Evolutionary conservation across 495 filamentous ascomycete genomes (phyloP), one percentile per base, ranked within the genome.

Genomic region (Letharia columbiana): DNA sequence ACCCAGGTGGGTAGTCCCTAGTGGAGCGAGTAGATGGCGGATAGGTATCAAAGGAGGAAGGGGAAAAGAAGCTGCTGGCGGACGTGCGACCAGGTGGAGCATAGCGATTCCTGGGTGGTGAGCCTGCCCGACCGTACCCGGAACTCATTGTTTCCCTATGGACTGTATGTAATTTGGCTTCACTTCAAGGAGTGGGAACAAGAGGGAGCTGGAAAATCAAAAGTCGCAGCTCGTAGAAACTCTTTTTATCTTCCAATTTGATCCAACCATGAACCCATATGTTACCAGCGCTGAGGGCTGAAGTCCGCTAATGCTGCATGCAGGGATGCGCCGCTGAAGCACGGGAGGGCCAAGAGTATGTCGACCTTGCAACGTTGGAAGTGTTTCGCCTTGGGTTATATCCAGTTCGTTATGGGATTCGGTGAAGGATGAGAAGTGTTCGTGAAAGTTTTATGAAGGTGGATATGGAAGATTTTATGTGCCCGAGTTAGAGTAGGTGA

Each of bases 31-130:
- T 62, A 33, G 69, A 50, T 31, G 62, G 56, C 31, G 60, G 45
- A 44, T 72, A 69, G 47, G 56, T 49, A 45, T 72, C 64, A 59
- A 66, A 67, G 49, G 69, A 65, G 56, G 69, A 64, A 23, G 63
- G 63, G 52, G 64, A 66, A 54, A 71, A 64, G 56, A 63, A 67
- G 41, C 66, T 71, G 41, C 69, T 67, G 23, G 69, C 66, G 35
- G 69, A 71, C 52, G 67, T 57, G 20, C 69, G 69, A 61, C 66
- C 67, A 35, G 69, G 66, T 59, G 66, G 68, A 66, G 63, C 67
- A 42, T 63, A 62, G 42, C 66, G 66, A 40, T 66, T 68, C 52
- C 58, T 35, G n/a, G 60, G 54, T 42, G 70, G 70, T 44, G 70
- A 71, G n/a, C 61, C 62, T 58, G 67, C 39, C 39, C 70, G 56